These are phyloP conservation scores for Crepidotus variabilis DNA, from an alignment of 768 basidiomycete species.

Conservation along the genomic window DNA sequence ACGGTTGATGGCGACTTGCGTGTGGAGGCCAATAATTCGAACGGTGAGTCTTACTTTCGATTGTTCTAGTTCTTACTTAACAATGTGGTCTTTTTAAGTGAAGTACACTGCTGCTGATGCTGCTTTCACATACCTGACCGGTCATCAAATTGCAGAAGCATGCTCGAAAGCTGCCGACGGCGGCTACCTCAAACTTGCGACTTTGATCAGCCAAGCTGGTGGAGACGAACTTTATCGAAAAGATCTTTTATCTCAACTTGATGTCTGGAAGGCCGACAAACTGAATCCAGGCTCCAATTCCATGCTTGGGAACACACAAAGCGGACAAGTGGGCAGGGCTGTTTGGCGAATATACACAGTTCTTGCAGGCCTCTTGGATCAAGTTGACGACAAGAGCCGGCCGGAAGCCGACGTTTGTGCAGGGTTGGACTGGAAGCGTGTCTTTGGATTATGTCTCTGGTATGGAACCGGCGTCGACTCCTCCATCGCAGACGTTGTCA, in stretches of 20 bases:
- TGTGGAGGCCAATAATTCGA: conserved; percentile 25
- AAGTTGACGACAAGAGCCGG: conserved; percentile 51
- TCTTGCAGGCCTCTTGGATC: conserved; percentile 68
- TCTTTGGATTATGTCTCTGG: conserved; percentile 90
- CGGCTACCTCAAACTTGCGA: conserved; percentile 82
- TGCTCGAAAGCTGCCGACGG: conserved; percentile 69
- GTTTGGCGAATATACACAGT: conserved; percentile 82
- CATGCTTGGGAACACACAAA: conserved; percentile 13
- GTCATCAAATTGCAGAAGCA: conserved; percentile 85
- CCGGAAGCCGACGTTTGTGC: conserved; percentile 46
- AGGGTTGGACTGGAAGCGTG: conserved; percentile 91
- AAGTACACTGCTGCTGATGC: conserved; percentile 41
- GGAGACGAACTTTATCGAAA: conserved; percentile 72
- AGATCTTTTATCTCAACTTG: conserved; percentile 72
- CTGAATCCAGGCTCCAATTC: conserved; percentile 32
- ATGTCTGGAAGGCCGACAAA: conserved; percentile 75
- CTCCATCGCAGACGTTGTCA: conserved; percentile 65
- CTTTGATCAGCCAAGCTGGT: conserved; percentile 82
- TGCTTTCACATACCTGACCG: conserved; percentile 79
- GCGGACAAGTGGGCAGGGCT: conserved; percentile 45
- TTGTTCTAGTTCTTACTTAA: not conserved
- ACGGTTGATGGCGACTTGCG: conserved; percentile 68
- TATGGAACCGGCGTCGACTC: conserved; percentile 72
- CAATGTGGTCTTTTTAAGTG: conserved; percentile 11
- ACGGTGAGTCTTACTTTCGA: conserved; percentile 15